phyloP scores from a whole-genome alignment of 169 alveolate species.

The Condylostoma magnum region DNA sequence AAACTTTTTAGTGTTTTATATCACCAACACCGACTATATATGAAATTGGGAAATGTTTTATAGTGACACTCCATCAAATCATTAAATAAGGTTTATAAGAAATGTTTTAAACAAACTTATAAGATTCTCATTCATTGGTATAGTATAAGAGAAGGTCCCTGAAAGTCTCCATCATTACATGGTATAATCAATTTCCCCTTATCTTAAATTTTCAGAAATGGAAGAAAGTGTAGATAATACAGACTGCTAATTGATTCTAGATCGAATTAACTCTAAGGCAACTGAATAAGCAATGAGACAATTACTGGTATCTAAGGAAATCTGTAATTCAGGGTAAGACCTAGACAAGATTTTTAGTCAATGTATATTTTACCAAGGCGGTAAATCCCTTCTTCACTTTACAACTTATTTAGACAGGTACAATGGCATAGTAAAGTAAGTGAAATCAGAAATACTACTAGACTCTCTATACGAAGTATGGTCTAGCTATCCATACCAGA shows the following conservation, averaged over 20 bases:
- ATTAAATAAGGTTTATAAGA: background rate
- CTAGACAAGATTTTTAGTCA: slow-evolving; percentile 22
- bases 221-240: slow-evolving; percentile 32
- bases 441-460: background rate
- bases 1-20: too few relatives aligned
- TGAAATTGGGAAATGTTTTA: slow-evolving; percentile 21
- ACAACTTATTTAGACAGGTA: slow-evolving; percentile 28
- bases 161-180: slow-evolving; percentile 4
- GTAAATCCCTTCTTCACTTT: slow-evolving; percentile 15
- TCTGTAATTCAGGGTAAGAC: slow-evolving; percentile 25
- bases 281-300: slow-evolving; percentile 10
- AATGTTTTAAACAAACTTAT: background rate
- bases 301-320: slow-evolving; percentile 22
- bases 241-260: slow-evolving; percentile 18
- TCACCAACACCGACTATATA: background rate
- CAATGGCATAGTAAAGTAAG: background rate
- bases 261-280: slow-evolving; percentile 29
- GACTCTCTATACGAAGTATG: slow-evolving; percentile 17
- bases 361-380: slow-evolving; percentile 27
- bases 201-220: slow-evolving; percentile 16
- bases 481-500: background rate
- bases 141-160: slow-evolving; percentile 16
- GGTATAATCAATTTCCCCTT: background rate
- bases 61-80: background rate
- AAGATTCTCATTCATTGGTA: background rate